Base-by-base conservation (phyloP, 805 yeast species). In the Starmerella bombicola region DNA sequence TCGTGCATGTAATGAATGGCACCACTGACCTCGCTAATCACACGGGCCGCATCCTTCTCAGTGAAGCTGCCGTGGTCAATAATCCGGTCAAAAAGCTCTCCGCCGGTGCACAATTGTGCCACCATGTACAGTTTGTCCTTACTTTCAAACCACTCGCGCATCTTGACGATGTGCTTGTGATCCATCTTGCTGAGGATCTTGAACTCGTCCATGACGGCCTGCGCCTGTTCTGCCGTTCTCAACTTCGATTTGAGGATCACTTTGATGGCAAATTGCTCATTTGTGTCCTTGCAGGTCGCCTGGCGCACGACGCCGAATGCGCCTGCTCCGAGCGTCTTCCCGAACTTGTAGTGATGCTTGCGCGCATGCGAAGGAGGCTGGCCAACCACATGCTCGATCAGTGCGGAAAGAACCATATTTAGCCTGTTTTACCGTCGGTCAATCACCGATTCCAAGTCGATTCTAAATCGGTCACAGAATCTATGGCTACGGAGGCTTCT, bases 101-200 rank as follows among this genome's bases (percentile, higher is more conserved):
- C 98, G 23, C 98, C 98, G 2, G 85, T 79, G 19, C 96, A 96
- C 55, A 88, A 66, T 59, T 88, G 95, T 2, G 96, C 88, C 16
- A 84, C 95, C 43, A 88, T 79, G 57, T 83, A 88, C 61, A 82
- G 85, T 64, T 88, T 88, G 53, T 85, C 95, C 59, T 74, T 80
- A 22, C 84, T 74, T 64, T 88, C 96, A 58, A 88, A 88, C 88
- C 94, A 88, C 58, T 85, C 95, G 38, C 78, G 69, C 57, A 88
- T 78, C 29, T 77, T 74, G n/a, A 88, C 94, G 52, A 88, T 85
- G 60, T 88, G 80, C 1, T 85, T 85, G 59, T 86, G 94, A 37
- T 71, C 58, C 45, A 86, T 66, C 39, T 72, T 71, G 53, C 74
- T 76, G 40, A 88, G 66, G 33, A 88, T 63, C 15, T 69, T 59